Percentiles rank a stretch among this genome's conserved stretches.
Evolutionary conservation across 306 rosid species (phyloP).

Genomic region (Rosa rugosa): DNA sequence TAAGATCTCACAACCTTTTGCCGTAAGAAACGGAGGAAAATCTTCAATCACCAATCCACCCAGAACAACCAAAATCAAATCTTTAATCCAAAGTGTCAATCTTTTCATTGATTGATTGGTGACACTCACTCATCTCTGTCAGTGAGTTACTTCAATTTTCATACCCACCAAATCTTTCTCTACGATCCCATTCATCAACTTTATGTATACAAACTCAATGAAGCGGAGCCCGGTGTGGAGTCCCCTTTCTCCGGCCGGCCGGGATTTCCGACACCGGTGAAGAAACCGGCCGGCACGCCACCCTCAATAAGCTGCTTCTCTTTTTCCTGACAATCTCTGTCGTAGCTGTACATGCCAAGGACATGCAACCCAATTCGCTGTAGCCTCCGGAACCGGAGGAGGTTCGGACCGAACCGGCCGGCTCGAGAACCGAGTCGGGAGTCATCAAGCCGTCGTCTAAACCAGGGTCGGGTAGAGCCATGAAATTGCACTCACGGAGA

Average conservation of each 20-base stretch:
- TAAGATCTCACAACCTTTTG: neutral
- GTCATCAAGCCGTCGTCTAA: conserved; percentile 63
- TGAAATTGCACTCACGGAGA: conserved; percentile 64
- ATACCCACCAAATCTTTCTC: conserved; percentile 9
- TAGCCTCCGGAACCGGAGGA: conserved; percentile 70
- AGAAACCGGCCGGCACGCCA: conserved; percentile 33
- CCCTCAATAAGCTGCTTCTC: conserved; percentile 44
- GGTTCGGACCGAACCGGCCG: conserved; percentile 57
- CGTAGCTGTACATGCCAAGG: conserved; percentile 67
- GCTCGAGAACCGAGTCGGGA: conserved; percentile 74
- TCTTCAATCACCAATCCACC: neutral
- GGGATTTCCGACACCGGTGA: conserved; percentile 31
- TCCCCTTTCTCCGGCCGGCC: conserved; percentile 63
- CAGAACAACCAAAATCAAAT: neutral
- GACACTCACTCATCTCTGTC: neutral
- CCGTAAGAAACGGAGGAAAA: neutral
- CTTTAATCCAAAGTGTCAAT: neutral
- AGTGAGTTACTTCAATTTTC: conserved; percentile 5
- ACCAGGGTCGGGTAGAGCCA: conserved; percentile 61
- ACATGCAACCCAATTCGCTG: conserved; percentile 45
- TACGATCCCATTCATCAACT: neutral
- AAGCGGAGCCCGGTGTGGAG: conserved; percentile 85
- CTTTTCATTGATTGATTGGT: neutral
- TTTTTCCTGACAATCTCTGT: conserved; percentile 68
- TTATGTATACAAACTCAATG: conserved; percentile 44